Base-by-base conservation (phyloP, 1,284 basidiomycete species). In the Naganishia albida region DNA sequence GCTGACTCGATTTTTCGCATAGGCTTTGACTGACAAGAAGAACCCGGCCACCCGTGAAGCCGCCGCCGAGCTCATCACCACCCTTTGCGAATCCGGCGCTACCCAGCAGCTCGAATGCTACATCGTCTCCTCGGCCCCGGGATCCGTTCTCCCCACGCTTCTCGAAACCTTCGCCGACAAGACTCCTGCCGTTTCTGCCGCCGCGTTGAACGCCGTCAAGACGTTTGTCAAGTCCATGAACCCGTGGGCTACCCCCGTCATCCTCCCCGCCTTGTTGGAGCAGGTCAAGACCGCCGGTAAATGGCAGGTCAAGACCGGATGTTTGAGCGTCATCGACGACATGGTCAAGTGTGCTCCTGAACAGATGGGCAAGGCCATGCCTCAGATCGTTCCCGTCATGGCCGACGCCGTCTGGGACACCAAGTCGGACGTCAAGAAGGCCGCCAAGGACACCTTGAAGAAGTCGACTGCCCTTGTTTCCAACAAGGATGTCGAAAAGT, bases 381-480 rank as follows among this genome's bases (percentile, higher is more conserved):
- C 95, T 70, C 91, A 96, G 68, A 93, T 98, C 74, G 89, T 99
- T 72, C 96, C 96, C 69, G 84, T 96, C 76, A 91, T 99, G 78
- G 81, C 93, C 57, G 95, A 93, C 77, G 93, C 89, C 69, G 98
- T 99, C 77, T 98, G 94, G 94, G 96, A 99, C 83, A 99, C 96
- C 83, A 99, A 99, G 85, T 86, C 91, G 69, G 94, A 98, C 73
- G 96, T 99, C 80, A 97, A 98, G 88, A 99, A 97, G 86, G 91
- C 93, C 63, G 93, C 95, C 71, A 93, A 93, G 78, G 88, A 90
- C 76, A 89, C 93, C 69, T 88, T 99, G 75, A 92, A 90, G 76
- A 94, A 93, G 85, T 87, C 91, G 71, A 91, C 89, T 76, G 89
- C 90, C 75, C 85, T 97, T 74, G 87, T 98, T 74, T 93, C 93